Base-by-base conservation (phyloP, 176 grass and related monocot species). In the Oryza punctata region DNA sequence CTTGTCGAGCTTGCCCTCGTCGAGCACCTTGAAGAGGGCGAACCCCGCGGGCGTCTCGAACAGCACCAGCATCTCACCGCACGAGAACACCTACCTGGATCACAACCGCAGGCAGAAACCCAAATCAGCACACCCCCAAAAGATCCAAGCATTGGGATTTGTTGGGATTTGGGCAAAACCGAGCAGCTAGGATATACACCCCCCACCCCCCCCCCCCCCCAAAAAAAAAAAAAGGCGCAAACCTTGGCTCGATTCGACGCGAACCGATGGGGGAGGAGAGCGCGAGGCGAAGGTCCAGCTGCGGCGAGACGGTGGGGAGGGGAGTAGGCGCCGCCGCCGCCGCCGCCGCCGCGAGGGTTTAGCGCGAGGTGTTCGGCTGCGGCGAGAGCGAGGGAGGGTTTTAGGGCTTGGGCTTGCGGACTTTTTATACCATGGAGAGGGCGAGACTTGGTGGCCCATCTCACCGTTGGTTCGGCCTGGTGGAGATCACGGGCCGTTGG, bases 31-130 rank as follows among this genome's bases (percentile, higher is more conserved):
- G 71, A 94, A 97, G 41, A 97, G 79, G 70, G 91, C 87, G 63
- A 97, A 97, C 32, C 94, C 94, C 50, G 87, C 87, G 6, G 87
- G 89, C 28, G 89, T 97, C 82, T 94, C 94, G 37, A 97, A 97
- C 75, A 97, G 45, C 38, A 94, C 94, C 72, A 94, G 49, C 95
- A 97, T 97, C 79, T 21, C 13, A 14, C 44, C 40, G 40, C 40
- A 41, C 40, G 40, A 41, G 40, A 41, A 41, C 40, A 41, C 33
- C 33, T 35, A 35, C 33, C 33, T 41, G 40, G 40, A 32, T 14
- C 25, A 14, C 9, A 63, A 64, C 1, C 45, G 13, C 32, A 45
- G 7, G 23, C 13, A 44, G 19, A 18, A 7, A 44, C 35, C 61
- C 19, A 33, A 35, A 35, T 88, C 67, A 84, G 57, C 59, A 41